Evolutionary conservation across 331 rosid species (phyloP), one percentile per base, ranked within the genome.

Genomic region (Pyrus hybrid): DNA sequence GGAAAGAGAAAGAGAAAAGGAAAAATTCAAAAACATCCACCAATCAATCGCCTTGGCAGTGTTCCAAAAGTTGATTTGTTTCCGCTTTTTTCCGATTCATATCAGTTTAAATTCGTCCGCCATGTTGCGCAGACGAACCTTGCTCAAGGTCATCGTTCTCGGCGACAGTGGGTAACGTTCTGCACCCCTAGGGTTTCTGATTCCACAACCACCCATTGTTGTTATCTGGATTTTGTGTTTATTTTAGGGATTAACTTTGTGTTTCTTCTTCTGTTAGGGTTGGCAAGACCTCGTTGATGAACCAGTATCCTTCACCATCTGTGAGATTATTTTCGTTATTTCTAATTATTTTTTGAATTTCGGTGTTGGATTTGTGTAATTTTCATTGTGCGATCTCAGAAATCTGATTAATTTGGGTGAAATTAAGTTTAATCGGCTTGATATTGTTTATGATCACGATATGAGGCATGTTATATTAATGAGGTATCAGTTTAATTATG

Each of bases 61-160:
- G 41, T 23, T 16, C 18, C 2, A 25, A 4, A 23, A 20, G 51
- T 6, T 25, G 70, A 16, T 23, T 12, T 23, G 62, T 22, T 28
- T 62, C 20, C 37, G 28, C 51, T 26, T 26, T 26, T 26, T 41
- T 41, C 47, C 14, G 47, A 41, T 41, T 41, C 47, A 26, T 26
- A 26, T 26, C 28, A 26, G 28, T 26, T 26, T 26, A 26, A 26
- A 26, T 26, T 26, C 28, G 28, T 26, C 75, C 49, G 81, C 88
- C 86, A 93, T 93, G 98, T 83, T 81, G 79, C 96, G 96, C 74
- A 83, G 96, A 65, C 88, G 98, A 81, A 93, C 97, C 79, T 85
- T 93, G 91, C 97, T 93, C 79, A 93, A 93, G 93, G 98, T 93
- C 86, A 93, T 93, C 87, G 98, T 91, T 70, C 97, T 93, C 78